phyloP scores from a whole-genome alignment of 2,329 filamentous ascomycete genomes.

The Gremmenia infestans region DNA sequence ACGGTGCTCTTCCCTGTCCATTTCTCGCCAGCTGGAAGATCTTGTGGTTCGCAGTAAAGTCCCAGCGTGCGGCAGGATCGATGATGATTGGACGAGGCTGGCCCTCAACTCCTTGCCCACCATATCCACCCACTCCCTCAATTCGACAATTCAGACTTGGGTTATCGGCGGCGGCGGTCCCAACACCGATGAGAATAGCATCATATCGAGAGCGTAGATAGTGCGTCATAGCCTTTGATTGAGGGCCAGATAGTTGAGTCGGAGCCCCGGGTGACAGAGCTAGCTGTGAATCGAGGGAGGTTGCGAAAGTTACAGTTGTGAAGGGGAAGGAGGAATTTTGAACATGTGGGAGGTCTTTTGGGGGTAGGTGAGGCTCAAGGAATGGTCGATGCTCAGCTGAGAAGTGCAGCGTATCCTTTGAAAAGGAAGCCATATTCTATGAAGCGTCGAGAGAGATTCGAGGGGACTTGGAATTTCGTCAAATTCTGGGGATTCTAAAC shows the following conservation, averaged over 20 bases:
- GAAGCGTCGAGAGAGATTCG: slow-evolving; percentile 33
- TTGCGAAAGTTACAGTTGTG: slow-evolving; percentile 81
- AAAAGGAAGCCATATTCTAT: slow-evolving; percentile 20
- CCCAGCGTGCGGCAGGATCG: slow-evolving; percentile 72
- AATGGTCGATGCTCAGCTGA: no score
- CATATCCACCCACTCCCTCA: slow-evolving; percentile 24
- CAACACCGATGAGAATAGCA: slow-evolving; percentile 78
- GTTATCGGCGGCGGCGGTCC: slow-evolving; percentile 78
- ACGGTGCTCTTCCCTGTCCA: slow-evolving; percentile 69
- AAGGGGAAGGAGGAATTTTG: no score
- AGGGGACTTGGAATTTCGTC: not conserved
- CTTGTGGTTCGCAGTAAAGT: slow-evolving; percentile 53
- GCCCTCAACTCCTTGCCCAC: slow-evolving; percentile 42
- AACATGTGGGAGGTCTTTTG: no score
- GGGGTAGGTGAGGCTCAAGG: no score
- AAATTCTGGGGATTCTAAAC: not conserved
- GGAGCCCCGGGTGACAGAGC: slow-evolving; percentile 69
- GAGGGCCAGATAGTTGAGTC: slow-evolving; percentile 76
- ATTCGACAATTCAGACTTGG: slow-evolving; percentile 80
- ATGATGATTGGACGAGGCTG: slow-evolving; percentile 79
- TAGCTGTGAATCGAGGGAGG: slow-evolving; percentile 78
- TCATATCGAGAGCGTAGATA: slow-evolving; percentile 76
- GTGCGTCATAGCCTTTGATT: slow-evolving; percentile 88
- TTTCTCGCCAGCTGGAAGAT: slow-evolving; percentile 60
- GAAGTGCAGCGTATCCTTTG: no score